Evolutionary conservation across 176 grass and related monocot species (phyloP).

Genomic region (Oryza longistaminata): DNA sequence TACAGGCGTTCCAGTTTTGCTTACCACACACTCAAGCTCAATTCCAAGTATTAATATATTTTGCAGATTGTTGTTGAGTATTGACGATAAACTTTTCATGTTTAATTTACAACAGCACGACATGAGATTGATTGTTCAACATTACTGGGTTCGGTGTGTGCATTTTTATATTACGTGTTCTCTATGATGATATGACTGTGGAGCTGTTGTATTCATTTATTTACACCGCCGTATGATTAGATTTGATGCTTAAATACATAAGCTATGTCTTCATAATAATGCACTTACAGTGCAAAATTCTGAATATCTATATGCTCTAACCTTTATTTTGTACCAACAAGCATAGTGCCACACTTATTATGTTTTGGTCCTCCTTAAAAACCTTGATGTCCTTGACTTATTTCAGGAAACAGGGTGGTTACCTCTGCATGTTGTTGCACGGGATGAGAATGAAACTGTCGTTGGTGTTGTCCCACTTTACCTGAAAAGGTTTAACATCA

Average conservation of each 20-base stretch:
- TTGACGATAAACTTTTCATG: background rate
- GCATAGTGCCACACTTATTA: slow-evolving; percentile 27
- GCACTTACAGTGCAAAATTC: background rate
- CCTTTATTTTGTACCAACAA: background rate
- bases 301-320: background rate
- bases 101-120: slow-evolving; percentile 10
- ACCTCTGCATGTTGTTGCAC: slow-evolving; percentile 90
- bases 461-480: slow-evolving; percentile 98
- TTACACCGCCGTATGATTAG: background rate
- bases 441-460: slow-evolving; percentile 64
- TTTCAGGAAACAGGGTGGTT: slow-evolving; percentile 99
- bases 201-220: background rate
- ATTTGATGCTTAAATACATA: slow-evolving; percentile 7
- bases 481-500: slow-evolving; percentile 86
- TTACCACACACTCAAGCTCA: background rate
- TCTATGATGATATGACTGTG: background rate
- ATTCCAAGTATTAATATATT: background rate
- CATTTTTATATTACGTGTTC: background rate
- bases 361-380: slow-evolving; percentile 5
- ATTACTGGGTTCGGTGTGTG: background rate
- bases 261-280: slow-evolving; percentile 5
- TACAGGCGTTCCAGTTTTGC: slow-evolving; percentile 8
- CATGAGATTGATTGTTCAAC: slow-evolving; percentile 3
- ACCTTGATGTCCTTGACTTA: slow-evolving; percentile 3
- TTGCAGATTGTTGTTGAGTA: background rate